Conservation (phyloP, 2,329 filamentous ascomycete genomes). For the Trichoderma sp. region DNA sequence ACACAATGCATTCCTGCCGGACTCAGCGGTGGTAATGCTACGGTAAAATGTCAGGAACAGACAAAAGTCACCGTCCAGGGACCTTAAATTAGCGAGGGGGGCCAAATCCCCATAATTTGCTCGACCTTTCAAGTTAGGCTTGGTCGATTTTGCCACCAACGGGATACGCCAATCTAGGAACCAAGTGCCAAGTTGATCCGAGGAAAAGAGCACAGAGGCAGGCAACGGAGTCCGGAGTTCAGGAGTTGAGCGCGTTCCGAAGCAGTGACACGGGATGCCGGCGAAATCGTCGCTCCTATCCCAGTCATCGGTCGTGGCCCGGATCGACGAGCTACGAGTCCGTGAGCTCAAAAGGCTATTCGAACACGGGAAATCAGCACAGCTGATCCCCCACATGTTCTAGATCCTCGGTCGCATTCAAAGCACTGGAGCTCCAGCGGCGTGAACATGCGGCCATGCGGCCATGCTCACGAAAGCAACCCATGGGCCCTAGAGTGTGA, state of each 20-base stretch:
- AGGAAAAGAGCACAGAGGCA: no score
- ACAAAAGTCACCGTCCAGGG: background rate
- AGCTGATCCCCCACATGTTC: background rate
- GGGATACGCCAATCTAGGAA: background rate
- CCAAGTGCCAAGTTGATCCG: no score
- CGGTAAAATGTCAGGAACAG: background rate
- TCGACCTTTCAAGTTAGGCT: background rate
- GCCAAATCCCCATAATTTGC: background rate
- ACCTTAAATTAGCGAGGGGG: constrained; percentile 2
- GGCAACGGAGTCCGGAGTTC: background rate
- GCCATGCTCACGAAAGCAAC: background rate
- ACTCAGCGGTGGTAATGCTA: background rate
- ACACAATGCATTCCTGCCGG: background rate
- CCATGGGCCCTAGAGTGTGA: background rate
- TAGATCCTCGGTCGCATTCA: background rate
- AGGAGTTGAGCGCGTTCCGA: background rate
- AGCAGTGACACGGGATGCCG: background rate
- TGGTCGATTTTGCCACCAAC: background rate
- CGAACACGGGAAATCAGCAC: no score
- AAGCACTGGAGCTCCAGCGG: background rate
- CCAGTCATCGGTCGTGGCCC: background rate
- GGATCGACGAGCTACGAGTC: background rate
- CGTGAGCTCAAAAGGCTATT: background rate
- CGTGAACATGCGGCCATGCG: background rate
- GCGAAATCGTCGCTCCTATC: background rate